phyloP scores from a whole-genome alignment of 148 eudicot species.

The Rhododendron vialii region DNA sequence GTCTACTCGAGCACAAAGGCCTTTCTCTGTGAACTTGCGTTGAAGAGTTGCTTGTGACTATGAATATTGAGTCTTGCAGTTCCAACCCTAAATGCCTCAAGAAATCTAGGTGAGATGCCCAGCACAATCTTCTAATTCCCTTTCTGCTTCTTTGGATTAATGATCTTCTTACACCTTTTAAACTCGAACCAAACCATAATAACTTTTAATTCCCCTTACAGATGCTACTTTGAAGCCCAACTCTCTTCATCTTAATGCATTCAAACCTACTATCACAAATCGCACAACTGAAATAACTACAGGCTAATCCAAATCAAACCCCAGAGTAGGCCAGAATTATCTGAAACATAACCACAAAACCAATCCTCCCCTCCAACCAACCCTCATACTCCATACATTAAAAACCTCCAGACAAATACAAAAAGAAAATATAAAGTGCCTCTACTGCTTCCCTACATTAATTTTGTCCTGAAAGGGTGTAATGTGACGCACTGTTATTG shows the following conservation, averaged over 20 bases:
- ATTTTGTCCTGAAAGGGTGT: background rate
- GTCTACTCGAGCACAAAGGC: background rate
- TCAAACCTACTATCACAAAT: background rate
- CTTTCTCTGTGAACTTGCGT: background rate
- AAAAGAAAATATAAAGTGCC: background rate
- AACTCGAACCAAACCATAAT: background rate
- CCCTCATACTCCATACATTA: background rate
- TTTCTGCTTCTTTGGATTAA: background rate
- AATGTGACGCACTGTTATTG: background rate
- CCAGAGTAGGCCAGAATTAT: background rate
- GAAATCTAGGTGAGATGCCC: background rate
- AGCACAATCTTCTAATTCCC: background rate
- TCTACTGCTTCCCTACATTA: background rate
- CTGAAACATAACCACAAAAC: background rate
- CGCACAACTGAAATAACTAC: background rate
- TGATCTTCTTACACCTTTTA: background rate
- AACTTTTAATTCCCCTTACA: background rate
- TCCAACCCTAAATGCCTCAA: background rate
- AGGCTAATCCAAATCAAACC: background rate
- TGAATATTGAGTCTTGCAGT: background rate
- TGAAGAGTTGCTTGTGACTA: background rate
- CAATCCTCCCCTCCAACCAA: background rate
- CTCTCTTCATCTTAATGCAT: background rate
- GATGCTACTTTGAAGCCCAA: background rate
- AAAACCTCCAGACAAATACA: background rate